Evolutionary conservation across 768 basidiomycete species (phyloP).

Genomic region (Pulveroboletus frians): DNA sequence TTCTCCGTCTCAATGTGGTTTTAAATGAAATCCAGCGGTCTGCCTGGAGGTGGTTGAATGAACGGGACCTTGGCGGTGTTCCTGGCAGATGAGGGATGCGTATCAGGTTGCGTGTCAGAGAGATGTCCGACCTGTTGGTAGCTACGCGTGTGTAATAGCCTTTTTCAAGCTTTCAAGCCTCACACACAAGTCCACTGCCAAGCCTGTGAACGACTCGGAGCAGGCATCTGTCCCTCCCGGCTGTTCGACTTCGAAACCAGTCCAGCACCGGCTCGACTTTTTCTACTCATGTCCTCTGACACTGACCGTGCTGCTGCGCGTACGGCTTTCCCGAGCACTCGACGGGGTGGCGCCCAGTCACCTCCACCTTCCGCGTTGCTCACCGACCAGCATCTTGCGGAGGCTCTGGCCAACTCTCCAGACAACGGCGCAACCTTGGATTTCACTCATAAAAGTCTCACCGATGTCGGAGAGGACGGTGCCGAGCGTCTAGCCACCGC

Average conservation of each 20-base stretch:
- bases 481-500: slow-evolving; percentile 70
- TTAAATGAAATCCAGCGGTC: slow-evolving; percentile 36
- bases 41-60: slow-evolving; percentile 17
- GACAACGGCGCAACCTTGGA: slow-evolving; percentile 84
- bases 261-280: slow-evolving; percentile 8
- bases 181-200: slow-evolving; percentile 15
- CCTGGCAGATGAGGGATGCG: background rate
- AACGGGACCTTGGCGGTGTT: slow-evolving; percentile 4
- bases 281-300: slow-evolving; percentile 29
- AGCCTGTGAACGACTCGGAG: slow-evolving; percentile 1
- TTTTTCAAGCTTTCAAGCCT: slow-evolving; percentile 14
- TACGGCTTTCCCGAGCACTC: slow-evolving; percentile 25
- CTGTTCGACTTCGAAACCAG: slow-evolving; percentile 17
- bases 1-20: slow-evolving; percentile 94
- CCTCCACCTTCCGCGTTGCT: slow-evolving; percentile 39
- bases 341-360: slow-evolving; percentile 26
- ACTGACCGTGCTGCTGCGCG: slow-evolving; percentile 26
- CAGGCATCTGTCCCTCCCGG: background rate
- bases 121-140: background rate
- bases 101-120: slow-evolving; percentile 3
- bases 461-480: slow-evolving; percentile 70
- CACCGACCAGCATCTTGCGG: slow-evolving; percentile 52
- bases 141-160: slow-evolving; percentile 10
- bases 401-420: slow-evolving; percentile 59
- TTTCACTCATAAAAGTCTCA: slow-evolving; percentile 72